Base-by-base conservation (phyloP, 140 eudicot species). In the Bidens hawaiensis region DNA sequence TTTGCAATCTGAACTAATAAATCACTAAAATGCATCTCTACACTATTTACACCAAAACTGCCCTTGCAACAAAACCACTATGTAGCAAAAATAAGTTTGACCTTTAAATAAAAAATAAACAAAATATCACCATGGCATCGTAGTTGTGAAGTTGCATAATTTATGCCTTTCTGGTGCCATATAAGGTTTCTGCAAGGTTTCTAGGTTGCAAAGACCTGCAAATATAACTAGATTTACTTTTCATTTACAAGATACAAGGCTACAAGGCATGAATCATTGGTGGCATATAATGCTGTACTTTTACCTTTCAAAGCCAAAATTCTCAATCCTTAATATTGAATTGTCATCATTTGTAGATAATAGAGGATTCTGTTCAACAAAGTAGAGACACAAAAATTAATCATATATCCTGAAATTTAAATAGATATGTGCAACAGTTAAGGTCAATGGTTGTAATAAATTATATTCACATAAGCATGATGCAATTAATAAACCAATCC, bases 161-260 rank as follows among this genome's bases (percentile, higher is more conserved):
- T 73, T 90, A 94, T 46, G n/a, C n/a, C n/a, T n/a, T n/a, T n/a
- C n/a, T n/a, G 97, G 97, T 72, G 97, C 97, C 97, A 90, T 90
- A 90, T 63, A 90, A 62, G 60, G 97, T 90, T 70, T 90, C 95
- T 18, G 95, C 97, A 75, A 90, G 95, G 49, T 80, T 83, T 74
- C 80, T 76, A 69, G 95, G 94, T 68, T 86, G 89, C 65, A 86
- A 72, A 71, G 95, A 86, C 70, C 97, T 90, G 80, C 27, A 34
- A 62, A 53, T 53, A 66, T 65, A 54, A 52, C 5, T 12, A 17
- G 31, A 50, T 62, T 31, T 10, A n/a, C n/a, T 31, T 31, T 31
- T 31, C n/a, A 31, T 5, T 10, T 31, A 5, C n/a, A n/a, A n/a
- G n/a, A n/a, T n/a, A n/a, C n/a, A n/a, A n/a, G n/a, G n/a, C n/a